Base-by-base conservation (phyloP, 1,284 basidiomycete genomes). In the Tetrapyrgos nigripes region DNA sequence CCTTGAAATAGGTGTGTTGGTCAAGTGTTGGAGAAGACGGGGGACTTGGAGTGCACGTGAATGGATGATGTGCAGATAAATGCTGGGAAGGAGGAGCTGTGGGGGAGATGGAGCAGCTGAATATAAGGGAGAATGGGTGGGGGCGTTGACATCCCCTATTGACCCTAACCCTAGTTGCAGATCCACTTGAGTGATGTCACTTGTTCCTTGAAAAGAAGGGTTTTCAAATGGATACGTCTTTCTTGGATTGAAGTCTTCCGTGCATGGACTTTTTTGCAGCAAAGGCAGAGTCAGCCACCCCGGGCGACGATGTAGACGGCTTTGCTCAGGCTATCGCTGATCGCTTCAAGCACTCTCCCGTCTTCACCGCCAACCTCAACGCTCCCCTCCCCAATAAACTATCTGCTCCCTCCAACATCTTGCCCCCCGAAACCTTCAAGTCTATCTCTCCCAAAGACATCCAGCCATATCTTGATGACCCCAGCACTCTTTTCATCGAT, bases 401-500 rank as follows among this genome's bases (percentile, higher is more conserved):
- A 10, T 46, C 28, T 49, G 9, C 49, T 28, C 27, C 44, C 28
- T 27, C 4, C 10, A 21, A 10, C 23, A 9, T 23, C 2, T 29
- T 40, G n/a, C 55, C 59, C 23, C 46, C 59, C 10, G 52, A 51
- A 3, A 17, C 14, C 45, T 61, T 57, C 23, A 29, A 28, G 5
- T 54, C 43, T 35, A 19, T 61, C 26, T 48, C 51, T 21, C 55
- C 59, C 47, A 37, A 44, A 1, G 45, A 46, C 14, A 48, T 61
- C 6, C 43, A 40, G 13, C 28, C 37, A 24, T 33, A 51, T 5
- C 67, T 80, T 47, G 55, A 67, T 21, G 73, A 77, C 61, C 58
- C 71, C 1, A 55, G 63, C 44, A 70, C 72, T 9, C 78, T 82
- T 60, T 66, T 97, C 61, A 81, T 98, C 74, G 96, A 98, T 76